Evolutionary conservation across 768 basidiomycete genomes (phyloP).

Genomic region (Plicaturopsis crispa): DNA sequence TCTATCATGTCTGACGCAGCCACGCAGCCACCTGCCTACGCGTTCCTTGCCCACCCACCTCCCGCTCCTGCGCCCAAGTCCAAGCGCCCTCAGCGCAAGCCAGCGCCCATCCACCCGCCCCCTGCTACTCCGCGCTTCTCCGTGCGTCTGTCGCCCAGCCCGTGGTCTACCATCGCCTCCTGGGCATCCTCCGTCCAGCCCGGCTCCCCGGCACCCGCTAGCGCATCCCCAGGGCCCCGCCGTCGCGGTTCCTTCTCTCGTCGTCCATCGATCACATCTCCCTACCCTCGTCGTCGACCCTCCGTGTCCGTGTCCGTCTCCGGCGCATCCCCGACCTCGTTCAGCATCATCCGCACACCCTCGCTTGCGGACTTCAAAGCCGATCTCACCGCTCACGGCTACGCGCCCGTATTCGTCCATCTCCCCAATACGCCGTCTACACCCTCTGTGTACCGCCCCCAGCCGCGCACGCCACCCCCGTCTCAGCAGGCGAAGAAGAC

Average conservation of each 20-base stretch:
- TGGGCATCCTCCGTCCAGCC: slow-evolving; percentile 62
- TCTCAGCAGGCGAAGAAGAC: slow-evolving; percentile 8
- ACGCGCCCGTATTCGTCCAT: slow-evolving; percentile 59
- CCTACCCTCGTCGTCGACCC: slow-evolving; percentile 24
- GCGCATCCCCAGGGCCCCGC: slow-evolving; percentile 30
- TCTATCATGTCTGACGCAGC: not conserved
- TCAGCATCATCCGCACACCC: slow-evolving; percentile 38
- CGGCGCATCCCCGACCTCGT: slow-evolving; percentile 36
- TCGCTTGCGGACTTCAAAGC: slow-evolving; percentile 36
- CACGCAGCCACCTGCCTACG: slow-evolving; percentile 17
- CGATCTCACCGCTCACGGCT: slow-evolving; percentile 55
- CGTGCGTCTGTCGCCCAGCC: slow-evolving; percentile 29
- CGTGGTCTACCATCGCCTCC: slow-evolving; percentile 41
- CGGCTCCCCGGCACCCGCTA: slow-evolving; percentile 26
- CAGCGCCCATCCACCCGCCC: slow-evolving; percentile 26
- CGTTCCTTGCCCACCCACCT: slow-evolving; percentile 37
- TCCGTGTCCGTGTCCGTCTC: slow-evolving; percentile 32
- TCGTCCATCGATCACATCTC: slow-evolving; percentile 15
- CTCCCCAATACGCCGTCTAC: slow-evolving; percentile 44
- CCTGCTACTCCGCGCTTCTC: slow-evolving; percentile 18
- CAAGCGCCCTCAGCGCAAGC: slow-evolving; percentile 11
- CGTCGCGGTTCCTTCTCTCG: slow-evolving; percentile 21
- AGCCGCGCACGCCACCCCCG: slow-evolving; percentile 2
- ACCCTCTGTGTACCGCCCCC: slow-evolving; percentile 23
- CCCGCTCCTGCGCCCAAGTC: slow-evolving; percentile 11